phyloP scores from a whole-genome alignment of 2,329 filamentous ascomycete species.

The Hypocreales sp. region DNA sequence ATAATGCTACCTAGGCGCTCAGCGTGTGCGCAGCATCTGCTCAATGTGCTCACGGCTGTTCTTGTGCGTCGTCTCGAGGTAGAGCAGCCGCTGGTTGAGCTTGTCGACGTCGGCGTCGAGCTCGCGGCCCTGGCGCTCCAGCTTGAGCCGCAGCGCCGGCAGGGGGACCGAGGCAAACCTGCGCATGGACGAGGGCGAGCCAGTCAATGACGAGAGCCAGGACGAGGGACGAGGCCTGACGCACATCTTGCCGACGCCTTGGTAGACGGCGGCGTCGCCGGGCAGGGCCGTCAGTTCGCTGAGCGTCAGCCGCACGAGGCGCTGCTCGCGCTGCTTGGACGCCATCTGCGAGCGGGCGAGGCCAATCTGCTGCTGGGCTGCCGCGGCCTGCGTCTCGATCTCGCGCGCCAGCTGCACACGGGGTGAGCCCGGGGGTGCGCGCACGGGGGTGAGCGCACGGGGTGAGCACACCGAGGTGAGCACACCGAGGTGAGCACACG shows the following conservation, averaged over 20 bases:
- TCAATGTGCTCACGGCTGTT: slow-evolving; percentile 88
- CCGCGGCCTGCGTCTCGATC: slow-evolving; percentile 79
- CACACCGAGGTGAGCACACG: too few relatives aligned
- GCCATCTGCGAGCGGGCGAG: slow-evolving; percentile 74
- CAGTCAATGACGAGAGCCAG: too few relatives aligned
- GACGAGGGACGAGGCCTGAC: slow-evolving; percentile 13
- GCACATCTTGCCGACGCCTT: slow-evolving; percentile 95
- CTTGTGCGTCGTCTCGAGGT: slow-evolving; percentile 87
- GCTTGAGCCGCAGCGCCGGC: slow-evolving; percentile 56
- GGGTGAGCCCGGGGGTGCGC: too few relatives aligned
- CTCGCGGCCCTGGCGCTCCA: slow-evolving; percentile 58
- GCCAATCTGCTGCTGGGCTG: slow-evolving; percentile 82
- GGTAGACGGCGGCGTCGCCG: slow-evolving; percentile 66
- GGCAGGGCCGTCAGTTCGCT: slow-evolving; percentile 70
- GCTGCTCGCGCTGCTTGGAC: slow-evolving; percentile 74
- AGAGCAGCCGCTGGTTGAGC: slow-evolving; percentile 77
- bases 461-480: too few relatives aligned
- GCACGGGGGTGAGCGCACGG: too few relatives aligned
- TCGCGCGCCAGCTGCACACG: slow-evolving; percentile 77
- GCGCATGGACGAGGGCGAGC: too few relatives aligned
- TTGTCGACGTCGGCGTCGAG: slow-evolving; percentile 65
- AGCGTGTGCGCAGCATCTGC: slow-evolving; percentile 55
- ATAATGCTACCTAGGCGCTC: too few relatives aligned
- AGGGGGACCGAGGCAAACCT: slow-evolving; percentile 83
- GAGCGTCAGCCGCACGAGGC: slow-evolving; percentile 74